Evolutionary conservation across 176 grass and related monocot genomes (phyloP).

Genomic region (Ensete glaucum): DNA sequence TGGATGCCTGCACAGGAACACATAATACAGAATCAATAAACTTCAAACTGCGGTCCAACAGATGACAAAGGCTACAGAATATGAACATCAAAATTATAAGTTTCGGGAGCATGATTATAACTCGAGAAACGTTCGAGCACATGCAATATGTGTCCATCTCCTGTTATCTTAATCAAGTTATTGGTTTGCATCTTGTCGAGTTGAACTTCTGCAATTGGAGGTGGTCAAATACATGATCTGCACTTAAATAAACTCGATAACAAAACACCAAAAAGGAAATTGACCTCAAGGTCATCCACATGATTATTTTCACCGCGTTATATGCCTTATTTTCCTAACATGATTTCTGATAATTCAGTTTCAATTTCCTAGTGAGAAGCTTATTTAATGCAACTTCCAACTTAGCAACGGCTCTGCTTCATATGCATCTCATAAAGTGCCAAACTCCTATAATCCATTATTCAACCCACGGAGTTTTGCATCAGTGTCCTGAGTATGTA

Average conservation of each 20-base stretch:
- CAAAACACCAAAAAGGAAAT: too few relatives aligned
- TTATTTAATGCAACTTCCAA: not conserved
- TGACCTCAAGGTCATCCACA: too few relatives aligned
- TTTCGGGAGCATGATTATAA: not conserved
- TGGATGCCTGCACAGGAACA: constrained; percentile 42
- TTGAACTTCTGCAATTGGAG: too few relatives aligned
- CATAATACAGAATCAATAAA: constrained; percentile 15
- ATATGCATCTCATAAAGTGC: not conserved
- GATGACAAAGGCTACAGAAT: constrained; percentile 9
- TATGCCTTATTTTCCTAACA: not conserved
- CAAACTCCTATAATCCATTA: not conserved
- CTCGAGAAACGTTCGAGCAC: not conserved
- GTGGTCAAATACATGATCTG: too few relatives aligned
- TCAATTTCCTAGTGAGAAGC: not conserved
- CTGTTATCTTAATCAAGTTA: not conserved
- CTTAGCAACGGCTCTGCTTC: not conserved
- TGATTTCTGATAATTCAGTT: not conserved
- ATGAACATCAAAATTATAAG: not conserved
- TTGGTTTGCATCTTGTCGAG: too few relatives aligned
- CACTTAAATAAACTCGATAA: too few relatives aligned
- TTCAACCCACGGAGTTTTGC: not conserved
- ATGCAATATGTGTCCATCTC: not conserved
- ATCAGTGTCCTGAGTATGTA: too few relatives aligned
- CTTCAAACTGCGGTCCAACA: not conserved
- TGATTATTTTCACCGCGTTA: not conserved